Evolutionary conservation across 331 rosid genomes (phyloP).

Genomic region (Malus hybrid): DNA sequence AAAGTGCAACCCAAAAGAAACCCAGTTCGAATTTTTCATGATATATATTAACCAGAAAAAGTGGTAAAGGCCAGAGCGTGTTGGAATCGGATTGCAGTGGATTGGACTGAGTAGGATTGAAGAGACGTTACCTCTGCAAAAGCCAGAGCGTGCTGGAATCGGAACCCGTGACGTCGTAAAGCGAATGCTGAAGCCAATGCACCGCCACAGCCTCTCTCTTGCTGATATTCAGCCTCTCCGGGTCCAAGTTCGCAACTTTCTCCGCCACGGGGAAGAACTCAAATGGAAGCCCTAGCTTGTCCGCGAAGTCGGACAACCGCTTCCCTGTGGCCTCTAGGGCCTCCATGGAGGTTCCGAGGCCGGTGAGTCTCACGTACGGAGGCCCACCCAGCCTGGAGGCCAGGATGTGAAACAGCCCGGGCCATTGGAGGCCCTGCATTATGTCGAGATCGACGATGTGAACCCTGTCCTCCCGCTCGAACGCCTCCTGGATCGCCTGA

Average conservation of each 20-base stretch:
- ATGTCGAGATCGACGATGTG: slow-evolving; percentile 91
- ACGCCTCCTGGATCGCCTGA: slow-evolving; percentile 94
- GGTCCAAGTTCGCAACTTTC: slow-evolving; percentile 75
- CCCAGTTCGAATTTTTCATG: not conserved
- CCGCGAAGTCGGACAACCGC: slow-evolving; percentile 76
- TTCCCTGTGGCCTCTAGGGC: slow-evolving; percentile 90
- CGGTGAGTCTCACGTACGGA: slow-evolving; percentile 80
- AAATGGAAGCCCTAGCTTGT: slow-evolving; percentile 80
- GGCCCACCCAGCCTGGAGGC: slow-evolving; percentile 96
- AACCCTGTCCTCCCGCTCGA: slow-evolving; percentile 83
- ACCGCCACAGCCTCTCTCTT: slow-evolving; percentile 95
- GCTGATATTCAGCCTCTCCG: slow-evolving; percentile 60
- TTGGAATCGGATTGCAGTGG: slow-evolving; percentile 49
- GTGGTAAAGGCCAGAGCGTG: slow-evolving; percentile 59
- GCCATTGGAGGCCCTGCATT: slow-evolving; percentile 99
- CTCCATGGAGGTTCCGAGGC: slow-evolving; percentile 81
- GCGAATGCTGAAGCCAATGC: slow-evolving; percentile 96
- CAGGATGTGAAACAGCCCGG: slow-evolving; percentile 82
- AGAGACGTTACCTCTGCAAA: slow-evolving; percentile 62
- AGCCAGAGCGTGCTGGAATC: slow-evolving; percentile 88
- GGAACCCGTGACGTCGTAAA: slow-evolving; percentile 93
- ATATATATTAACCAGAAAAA: not conserved
- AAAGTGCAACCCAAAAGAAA: not conserved
- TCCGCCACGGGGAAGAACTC: slow-evolving; percentile 85
- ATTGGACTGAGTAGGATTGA: not conserved